Percentiles rank a stretch among this genome's conserved stretches.
phyloP scores from a whole-genome alignment of 2,329 filamentous ascomycete genomes.

The Neonectria coccinea region DNA sequence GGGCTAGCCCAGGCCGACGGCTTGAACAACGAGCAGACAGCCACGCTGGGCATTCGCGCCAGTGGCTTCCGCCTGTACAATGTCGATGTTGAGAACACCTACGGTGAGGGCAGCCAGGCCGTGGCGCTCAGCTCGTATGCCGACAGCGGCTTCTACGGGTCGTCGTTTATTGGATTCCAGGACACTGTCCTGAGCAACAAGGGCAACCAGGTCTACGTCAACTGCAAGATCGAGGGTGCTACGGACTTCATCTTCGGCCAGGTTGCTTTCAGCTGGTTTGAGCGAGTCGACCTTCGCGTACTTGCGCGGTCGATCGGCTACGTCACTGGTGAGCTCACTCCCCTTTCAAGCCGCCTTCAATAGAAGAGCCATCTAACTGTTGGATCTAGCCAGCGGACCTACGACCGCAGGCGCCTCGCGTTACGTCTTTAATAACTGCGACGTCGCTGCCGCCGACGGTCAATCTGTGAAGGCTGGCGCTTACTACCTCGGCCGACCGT shows the following conservation, averaged over 20 bases:
- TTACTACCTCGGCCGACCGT: slow-evolving; percentile 63
- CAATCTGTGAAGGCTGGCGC: slow-evolving; percentile 52
- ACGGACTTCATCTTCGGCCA: slow-evolving; percentile 65
- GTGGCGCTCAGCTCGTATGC: slow-evolving; percentile 59
- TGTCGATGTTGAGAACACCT: slow-evolving; percentile 63
- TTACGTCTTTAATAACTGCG: slow-evolving; percentile 61
- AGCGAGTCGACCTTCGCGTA: slow-evolving; percentile 55
- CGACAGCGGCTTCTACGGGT: slow-evolving; percentile 61
- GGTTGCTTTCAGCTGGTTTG: slow-evolving; percentile 57
- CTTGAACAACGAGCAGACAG: slow-evolving; percentile 65
- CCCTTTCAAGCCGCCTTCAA: accelerated
- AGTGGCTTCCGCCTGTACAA: slow-evolving; percentile 71
- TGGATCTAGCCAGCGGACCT: slow-evolving; percentile 54
- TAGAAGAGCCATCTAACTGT: background rate
- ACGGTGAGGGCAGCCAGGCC: slow-evolving; percentile 60
- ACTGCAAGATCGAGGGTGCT: slow-evolving; percentile 58
- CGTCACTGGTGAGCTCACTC: slow-evolving; percentile 52
- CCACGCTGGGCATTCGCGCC: slow-evolving; percentile 56
- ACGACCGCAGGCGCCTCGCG: slow-evolving; percentile 50
- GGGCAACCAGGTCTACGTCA: slow-evolving; percentile 61
- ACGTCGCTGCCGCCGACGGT: slow-evolving; percentile 54
- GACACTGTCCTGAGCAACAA: slow-evolving; percentile 61
- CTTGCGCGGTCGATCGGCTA: slow-evolving; percentile 53
- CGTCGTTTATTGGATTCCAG: slow-evolving; percentile 60
- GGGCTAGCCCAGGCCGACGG: slow-evolving; percentile 57